phyloP scores from a whole-genome alignment of 1,284 basidiomycete species.

The Pascua guehoae region DNA sequence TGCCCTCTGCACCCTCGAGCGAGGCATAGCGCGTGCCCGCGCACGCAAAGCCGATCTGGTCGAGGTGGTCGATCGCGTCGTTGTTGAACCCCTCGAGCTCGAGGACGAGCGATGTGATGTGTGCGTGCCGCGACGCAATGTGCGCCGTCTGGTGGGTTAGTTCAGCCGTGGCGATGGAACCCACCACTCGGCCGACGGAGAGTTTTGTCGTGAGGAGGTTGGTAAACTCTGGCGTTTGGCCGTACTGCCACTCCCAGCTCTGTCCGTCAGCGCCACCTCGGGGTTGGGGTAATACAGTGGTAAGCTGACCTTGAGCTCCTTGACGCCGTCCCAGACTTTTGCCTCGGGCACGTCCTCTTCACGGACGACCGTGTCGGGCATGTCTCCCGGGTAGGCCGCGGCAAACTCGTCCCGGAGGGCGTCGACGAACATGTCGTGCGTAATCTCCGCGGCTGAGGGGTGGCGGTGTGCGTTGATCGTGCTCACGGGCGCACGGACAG shows the following conservation, averaged over 20 bases:
- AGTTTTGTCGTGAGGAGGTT: constrained; percentile 39
- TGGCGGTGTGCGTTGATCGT: constrained; percentile 64
- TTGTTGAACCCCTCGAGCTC: constrained; percentile 23
- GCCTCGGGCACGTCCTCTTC: constrained; percentile 55
- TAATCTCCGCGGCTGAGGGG: constrained; percentile 41
- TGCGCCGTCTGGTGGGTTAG: constrained; percentile 39
- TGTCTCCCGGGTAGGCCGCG: constrained; percentile 57
- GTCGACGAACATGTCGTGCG: constrained; percentile 67
- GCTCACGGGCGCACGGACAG: constrained; percentile 81
- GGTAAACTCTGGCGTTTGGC: constrained; percentile 89
- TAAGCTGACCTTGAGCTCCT: constrained; percentile 51
- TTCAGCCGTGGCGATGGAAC: constrained; percentile 47
- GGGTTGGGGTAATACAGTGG: too few relatives aligned
- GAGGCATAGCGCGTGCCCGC: constrained; percentile 45
- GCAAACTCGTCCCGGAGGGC: constrained; percentile 71
- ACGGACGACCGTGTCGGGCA: constrained; percentile 53
- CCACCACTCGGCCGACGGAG: constrained; percentile 30
- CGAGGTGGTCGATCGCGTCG: constrained; percentile 26
- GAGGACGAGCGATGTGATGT: constrained; percentile 47
- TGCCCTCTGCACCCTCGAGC: constrained; percentile 36
- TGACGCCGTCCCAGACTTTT: constrained; percentile 62
- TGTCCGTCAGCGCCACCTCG: constrained; percentile 41
- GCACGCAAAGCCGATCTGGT: constrained; percentile 33
- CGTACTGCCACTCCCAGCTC: constrained; percentile 92
- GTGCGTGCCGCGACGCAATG: constrained; percentile 51